Base-by-base conservation (phyloP, 2,329 filamentous ascomycete species). In the Verticillium albo-atrum region DNA sequence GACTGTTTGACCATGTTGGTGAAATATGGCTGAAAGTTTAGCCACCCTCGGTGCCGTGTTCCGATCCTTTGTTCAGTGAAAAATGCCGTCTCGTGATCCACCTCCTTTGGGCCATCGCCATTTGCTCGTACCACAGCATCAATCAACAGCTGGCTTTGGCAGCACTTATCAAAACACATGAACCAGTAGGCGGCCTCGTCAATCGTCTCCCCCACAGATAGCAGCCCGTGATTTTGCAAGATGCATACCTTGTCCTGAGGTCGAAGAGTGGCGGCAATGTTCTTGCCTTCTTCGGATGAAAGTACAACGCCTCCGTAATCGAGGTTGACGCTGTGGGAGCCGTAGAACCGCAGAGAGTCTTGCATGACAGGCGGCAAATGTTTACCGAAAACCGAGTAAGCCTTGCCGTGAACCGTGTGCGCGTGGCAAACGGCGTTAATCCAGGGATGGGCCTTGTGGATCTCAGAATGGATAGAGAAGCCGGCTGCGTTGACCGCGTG, bases 121-220 rank as follows among this genome's bases (percentile, higher is more conserved):
- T 57, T 17, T 15, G 37, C 56, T 2, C 26, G 54, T n/a, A 56
- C 35, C n/a, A 47, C 55, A 14, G 55, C 55, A 28, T 50, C 55
- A 34, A 56, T 56, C 23, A 26, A 25, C 6, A 88, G 71, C 68
- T 88, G 85, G 3, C 84, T 75, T 57, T 84, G 79, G 68, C 89
- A 91, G 10, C 81, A 84, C 30, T 84, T 79, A 70, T 91, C 89
- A 72, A 90, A 79, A 3, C 86, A 75, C 0, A 83, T 85, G 70
- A 89, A 90, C 57, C 90, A 71, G 68, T 85, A 91, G 0, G 87
- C 87, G 0, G 89, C 89, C 70, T 91, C 89, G 64, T 91, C 89
- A 1, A 92, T 88, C 0, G 87, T 91, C 5, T 71, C 66, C 0
- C 89, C 89, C 0, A 89, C 87, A 0, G 88, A 90, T 53, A 91